phyloP scores from a whole-genome alignment of 306 rosid species.

The Vigna unguiculata region DNA sequence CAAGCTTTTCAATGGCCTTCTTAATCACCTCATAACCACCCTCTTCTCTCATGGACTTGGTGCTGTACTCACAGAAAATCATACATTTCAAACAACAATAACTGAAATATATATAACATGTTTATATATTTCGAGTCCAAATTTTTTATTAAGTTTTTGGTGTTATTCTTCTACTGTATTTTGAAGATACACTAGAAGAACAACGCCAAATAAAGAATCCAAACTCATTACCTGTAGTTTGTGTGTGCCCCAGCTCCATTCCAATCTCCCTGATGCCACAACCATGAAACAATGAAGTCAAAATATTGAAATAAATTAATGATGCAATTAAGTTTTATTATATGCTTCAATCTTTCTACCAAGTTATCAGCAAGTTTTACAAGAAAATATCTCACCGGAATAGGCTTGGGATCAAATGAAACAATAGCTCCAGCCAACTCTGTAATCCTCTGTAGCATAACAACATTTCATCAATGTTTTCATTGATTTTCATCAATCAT shows the following conservation, averaged over 20 bases:
- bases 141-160: no score
- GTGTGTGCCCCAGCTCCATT: conserved; percentile 77
- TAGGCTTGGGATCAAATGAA: conserved; percentile 71
- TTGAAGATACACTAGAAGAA: no score
- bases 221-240: conserved; percentile 54
- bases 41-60: conserved; percentile 65
- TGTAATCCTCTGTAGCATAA: conserved; percentile 54
- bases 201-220: no score
- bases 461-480: conserved; percentile 20
- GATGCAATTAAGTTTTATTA: neutral
- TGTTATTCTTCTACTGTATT: no score
- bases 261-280: conserved; percentile 56
- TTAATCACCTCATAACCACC: conserved; percentile 70
- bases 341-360: neutral
- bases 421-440: conserved; percentile 64
- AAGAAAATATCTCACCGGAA: conserved; percentile 44
- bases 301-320: neutral
- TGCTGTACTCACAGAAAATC: conserved; percentile 50
- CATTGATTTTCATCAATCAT: conserved; percentile 1
- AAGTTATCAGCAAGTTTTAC: neutral
- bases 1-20: conserved; percentile 64
- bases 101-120: neutral
- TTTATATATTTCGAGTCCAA: no score
- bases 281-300: neutral
- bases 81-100: neutral